A percentile compares a stretch with the other conserved stretches of the same genome.
These are phyloP conservation scores for Solanum raphanifolium DNA, from an alignment of 257 asterid genomes.

Conservation along the genomic window DNA sequence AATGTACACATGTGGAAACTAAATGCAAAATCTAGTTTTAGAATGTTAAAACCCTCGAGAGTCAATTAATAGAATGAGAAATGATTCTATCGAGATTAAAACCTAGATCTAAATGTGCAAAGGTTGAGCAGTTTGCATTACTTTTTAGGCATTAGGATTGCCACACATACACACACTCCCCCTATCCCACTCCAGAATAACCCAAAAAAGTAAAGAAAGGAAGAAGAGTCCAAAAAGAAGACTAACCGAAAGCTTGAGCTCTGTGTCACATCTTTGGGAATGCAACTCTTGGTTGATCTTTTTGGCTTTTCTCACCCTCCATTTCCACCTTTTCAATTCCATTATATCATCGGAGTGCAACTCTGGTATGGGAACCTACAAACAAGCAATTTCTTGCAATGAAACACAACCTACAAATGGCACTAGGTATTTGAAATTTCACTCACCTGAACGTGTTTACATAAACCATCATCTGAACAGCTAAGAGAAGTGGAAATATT, in stretches of 20 bases:
- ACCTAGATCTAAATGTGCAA: neutral
- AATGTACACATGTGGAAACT: neutral
- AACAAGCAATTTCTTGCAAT: slow-evolving; percentile 9
- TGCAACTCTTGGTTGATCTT: slow-evolving; percentile 85
- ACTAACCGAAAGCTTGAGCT: slow-evolving; percentile 86
- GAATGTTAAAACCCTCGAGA: neutral
- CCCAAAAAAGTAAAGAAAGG: neutral
- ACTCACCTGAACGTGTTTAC: neutral
- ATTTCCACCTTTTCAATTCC: slow-evolving; percentile 72
- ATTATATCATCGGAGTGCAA: slow-evolving; percentile 42
- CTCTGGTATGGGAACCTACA: slow-evolving; percentile 79
- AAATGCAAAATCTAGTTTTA: neutral
- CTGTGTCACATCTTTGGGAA: slow-evolving; percentile 82
- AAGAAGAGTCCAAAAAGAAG: neutral
- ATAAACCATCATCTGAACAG: neutral
- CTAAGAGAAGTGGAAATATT: neutral
- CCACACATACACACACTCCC: neutral
- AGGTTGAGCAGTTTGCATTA: neutral
- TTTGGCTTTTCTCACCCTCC: slow-evolving; percentile 69
- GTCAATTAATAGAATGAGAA: neutral
- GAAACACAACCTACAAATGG: slow-evolving; percentile 5
- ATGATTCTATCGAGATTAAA: neutral
- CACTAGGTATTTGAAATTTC: neutral
- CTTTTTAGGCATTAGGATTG: neutral
- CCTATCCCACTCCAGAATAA: neutral